phyloP scores from a whole-genome alignment of 306 rosid species.

The Calophaca sinica region DNA sequence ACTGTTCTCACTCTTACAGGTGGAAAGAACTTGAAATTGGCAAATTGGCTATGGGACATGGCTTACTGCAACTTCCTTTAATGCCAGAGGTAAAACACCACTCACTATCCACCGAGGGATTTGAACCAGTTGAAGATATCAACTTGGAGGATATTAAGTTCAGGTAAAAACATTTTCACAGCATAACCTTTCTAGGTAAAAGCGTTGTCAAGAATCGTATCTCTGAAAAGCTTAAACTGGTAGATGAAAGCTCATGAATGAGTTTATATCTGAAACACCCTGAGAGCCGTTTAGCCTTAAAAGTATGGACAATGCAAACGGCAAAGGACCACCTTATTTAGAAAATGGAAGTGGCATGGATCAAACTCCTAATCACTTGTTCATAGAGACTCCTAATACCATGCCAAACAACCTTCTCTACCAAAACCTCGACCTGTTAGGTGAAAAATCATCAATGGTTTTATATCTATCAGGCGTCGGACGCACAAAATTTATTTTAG shows the following conservation, averaged over 20 bases:
- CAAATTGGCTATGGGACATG: constrained; percentile 87
- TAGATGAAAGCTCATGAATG: neutral
- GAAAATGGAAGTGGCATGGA: neutral
- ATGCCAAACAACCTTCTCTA: neutral
- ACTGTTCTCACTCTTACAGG: constrained; percentile 49
- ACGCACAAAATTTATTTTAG: neutral
- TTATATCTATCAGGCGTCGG: neutral
- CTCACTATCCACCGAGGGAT: constrained; percentile 79
- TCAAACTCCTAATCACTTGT: constrained; percentile 2
- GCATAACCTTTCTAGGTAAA: constrained; percentile 24
- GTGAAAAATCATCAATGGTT: neutral
- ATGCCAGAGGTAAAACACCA: constrained; percentile 81
- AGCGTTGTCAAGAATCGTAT: constrained; percentile 25
- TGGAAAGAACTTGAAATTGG: constrained; percentile 98
- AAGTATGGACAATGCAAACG: neutral
- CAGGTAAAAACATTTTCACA: constrained; percentile 59
- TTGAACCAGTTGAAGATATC: constrained; percentile 73
- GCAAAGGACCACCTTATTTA: too few species aligned
- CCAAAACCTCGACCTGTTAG: neutral
- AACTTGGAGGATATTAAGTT: constrained; percentile 77
- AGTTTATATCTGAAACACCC: neutral
- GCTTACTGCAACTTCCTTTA: constrained; percentile 86
- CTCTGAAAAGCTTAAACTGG: neutral
- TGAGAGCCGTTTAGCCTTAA: neutral
- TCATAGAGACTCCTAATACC: neutral